phyloP scores from a whole-genome alignment of 2,329 filamentous ascomycete genomes.

The Penicillium griseofulvum region DNA sequence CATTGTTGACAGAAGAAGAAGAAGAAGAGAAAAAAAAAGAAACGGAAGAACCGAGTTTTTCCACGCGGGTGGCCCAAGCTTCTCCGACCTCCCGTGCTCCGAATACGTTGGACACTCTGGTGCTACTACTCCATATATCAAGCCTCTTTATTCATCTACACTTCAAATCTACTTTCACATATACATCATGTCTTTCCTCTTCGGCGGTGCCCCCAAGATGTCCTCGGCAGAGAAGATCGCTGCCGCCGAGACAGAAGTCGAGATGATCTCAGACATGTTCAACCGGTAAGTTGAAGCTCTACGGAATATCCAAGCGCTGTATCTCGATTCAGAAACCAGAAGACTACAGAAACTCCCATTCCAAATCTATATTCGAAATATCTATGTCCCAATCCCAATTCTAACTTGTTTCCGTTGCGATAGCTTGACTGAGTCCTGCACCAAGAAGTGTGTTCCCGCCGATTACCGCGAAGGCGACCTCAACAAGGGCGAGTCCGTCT shows the following conservation, averaged over 20 bases:
- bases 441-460: slow-evolving; percentile 86
- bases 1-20: slow-evolving; percentile 21
- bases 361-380: neutral
- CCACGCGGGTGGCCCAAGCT: slow-evolving; percentile 31
- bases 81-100: slow-evolving; percentile 14
- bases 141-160: slow-evolving; percentile 7
- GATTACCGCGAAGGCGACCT: slow-evolving; percentile 95
- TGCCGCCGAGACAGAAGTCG: slow-evolving; percentile 93
- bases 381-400: neutral
- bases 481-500: slow-evolving; percentile 98
- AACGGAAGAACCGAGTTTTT: slow-evolving; percentile 21
- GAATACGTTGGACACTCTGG: slow-evolving; percentile 9
- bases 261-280: slow-evolving; percentile 97
- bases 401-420: slow-evolving; percentile 1
- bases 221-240: slow-evolving; percentile 96
- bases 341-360: neutral
- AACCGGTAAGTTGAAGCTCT: slow-evolving; percentile 67
- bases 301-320: neutral
- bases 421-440: slow-evolving; percentile 84
- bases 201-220: slow-evolving; percentile 73
- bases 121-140: slow-evolving; percentile 2
- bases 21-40: slow-evolving; percentile 11
- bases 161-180: slow-evolving; percentile 7
- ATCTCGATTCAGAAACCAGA: neutral
- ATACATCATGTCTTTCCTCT: slow-evolving; percentile 68